These are phyloP conservation scores for Chaetoscypha palmicola DNA, from an alignment of 2,329 filamentous ascomycete genomes.

Conservation along the genomic window DNA sequence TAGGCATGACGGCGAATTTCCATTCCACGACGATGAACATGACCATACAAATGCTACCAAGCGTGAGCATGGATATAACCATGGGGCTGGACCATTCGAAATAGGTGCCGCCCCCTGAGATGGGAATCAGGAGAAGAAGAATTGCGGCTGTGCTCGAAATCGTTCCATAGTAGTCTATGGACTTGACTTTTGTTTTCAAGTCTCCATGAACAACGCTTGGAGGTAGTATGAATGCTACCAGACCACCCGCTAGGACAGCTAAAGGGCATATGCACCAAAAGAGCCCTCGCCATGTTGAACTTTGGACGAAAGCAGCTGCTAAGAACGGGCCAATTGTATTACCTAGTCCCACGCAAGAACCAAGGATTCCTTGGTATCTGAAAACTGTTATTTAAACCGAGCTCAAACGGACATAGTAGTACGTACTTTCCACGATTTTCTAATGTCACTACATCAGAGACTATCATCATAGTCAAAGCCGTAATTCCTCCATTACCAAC, in stretches of 20 bases:
- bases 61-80: conserved; percentile 51
- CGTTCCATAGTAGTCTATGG: conserved; percentile 54
- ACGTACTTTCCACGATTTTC: conserved; percentile 49
- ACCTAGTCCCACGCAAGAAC: conserved; percentile 36
- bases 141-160: conserved; percentile 48
- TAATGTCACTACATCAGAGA: conserved; percentile 52
- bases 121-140: conserved; percentile 54
- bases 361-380: conserved; percentile 38
- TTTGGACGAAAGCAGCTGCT: conserved; percentile 35
- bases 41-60: conserved; percentile 40
- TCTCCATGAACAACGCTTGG: conserved; percentile 43
- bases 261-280: conserved; percentile 47
- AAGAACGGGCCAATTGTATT: conserved; percentile 39
- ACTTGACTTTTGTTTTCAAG: conserved; percentile 41
- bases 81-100: conserved; percentile 50
- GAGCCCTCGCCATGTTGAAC: conserved; percentile 37
- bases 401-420: not conserved
- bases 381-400: conserved; percentile 10
- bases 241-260: conserved; percentile 38
- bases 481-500: conserved; percentile 56
- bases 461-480: conserved; percentile 54
- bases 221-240: conserved; percentile 43
- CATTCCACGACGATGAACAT: conserved; percentile 49
- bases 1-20: conserved; percentile 48
- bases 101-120: conserved; percentile 53